These are phyloP conservation scores for Cucurbita ficifolia DNA, from an alignment of 306 rosid genomes.

Conservation along the genomic window DNA sequence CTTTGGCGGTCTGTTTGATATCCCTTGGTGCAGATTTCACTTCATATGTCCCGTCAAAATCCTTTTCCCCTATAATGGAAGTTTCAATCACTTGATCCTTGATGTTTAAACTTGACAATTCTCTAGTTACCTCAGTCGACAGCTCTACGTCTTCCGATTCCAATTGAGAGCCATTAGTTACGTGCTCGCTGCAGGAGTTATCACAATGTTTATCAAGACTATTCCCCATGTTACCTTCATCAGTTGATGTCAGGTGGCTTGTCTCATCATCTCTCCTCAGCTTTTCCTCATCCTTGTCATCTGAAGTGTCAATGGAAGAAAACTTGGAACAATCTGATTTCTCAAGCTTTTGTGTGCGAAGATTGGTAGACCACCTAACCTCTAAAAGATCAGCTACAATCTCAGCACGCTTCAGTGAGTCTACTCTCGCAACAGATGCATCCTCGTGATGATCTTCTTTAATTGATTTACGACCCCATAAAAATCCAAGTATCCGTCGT, in stretches of 20 bases:
- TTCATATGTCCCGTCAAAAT: conserved; percentile 8
- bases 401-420: conserved; percentile 60
- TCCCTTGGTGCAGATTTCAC: conserved; percentile 6
- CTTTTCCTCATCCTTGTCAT: conserved; percentile 8
- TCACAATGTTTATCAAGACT: background rate
- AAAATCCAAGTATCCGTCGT: conserved; percentile 30
- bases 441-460: conserved; percentile 20
- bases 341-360: conserved; percentile 13
- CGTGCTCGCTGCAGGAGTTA: background rate
- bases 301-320: conserved; percentile 6
- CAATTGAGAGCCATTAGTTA: background rate
- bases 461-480: conserved; percentile 39
- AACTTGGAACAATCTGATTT: conserved; percentile 14
- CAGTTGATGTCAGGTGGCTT: conserved; percentile 14
- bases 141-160: background rate
- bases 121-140: background rate
- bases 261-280: conserved; percentile 2
- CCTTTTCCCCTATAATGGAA: conserved; percentile 1
- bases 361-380: conserved; percentile 74
- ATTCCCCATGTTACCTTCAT: conserved; percentile 6
- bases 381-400: conserved; percentile 73
- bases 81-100: background rate
- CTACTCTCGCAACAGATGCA: conserved; percentile 10
- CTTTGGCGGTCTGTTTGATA: background rate
- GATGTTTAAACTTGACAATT: background rate